Evolutionary conservation across 2,329 filamentous ascomycete species (phyloP), one percentile per base, ranked within the genome.

Genomic region (Pezicula carpinea): DNA sequence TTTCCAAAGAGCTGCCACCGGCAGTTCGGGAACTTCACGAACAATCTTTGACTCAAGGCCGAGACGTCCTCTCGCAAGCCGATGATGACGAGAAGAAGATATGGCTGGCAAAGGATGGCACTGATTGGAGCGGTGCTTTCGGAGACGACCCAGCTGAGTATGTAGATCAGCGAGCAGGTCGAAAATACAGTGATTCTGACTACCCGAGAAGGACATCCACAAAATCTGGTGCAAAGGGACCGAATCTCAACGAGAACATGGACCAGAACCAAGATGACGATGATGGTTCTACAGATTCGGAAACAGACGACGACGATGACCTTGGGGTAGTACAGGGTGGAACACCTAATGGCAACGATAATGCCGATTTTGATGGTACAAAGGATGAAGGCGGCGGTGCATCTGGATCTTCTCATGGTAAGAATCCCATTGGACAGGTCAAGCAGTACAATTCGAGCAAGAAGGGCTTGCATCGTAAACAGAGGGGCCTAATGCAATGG

Each of bases 401-500:
- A 8, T 39, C 38, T 21, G 51, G 50, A 14, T 48, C 49, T 26
- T 45, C 46, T 11, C 53, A 57, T 22, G 39, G 49, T 57, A 76
- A 70, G 58, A 80, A 80, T 53, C 80, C 79, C 0, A 66, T 80
- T 50, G 72, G 72, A 55, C 71, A 76, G 55, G 73, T 76, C 61
- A 82, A 82, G 62, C 76, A 84, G 18, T 81, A 85, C 63, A 82
- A 81, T 58, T 73, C 74, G 47, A 77, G 82, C 52, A 89, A 84
- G 62, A 81, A 85, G 53, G 82, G 87, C 39, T 75, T 96, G 63
- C 85, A 91, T 64, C 80, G 91, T 1, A 89, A 91, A 69, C 90
- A 96, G 57, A 77, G 91, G 10, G 92, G 92, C 0, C 60, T 96
- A 62, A 95, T 96, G 89, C 92, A 97, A 66, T 97, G 91, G 90